Percentiles rank a stretch among this genome's conserved stretches.
Evolutionary conservation across 805 yeast species (phyloP).

Genomic region (Teunomyces barrocoloradensis): DNA sequence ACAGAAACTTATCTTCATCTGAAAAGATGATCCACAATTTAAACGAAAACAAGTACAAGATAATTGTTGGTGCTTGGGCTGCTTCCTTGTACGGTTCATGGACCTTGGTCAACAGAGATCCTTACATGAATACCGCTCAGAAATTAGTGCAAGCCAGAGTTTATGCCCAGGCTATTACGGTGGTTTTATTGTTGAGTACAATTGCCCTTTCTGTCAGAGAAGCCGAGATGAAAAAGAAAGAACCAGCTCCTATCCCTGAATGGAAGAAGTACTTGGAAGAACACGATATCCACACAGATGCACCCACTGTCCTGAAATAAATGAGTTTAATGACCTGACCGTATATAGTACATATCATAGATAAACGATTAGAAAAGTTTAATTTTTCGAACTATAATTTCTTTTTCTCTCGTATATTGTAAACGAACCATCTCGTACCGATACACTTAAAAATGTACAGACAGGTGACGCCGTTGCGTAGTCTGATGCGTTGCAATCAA

Average conservation of each 20-base stretch:
- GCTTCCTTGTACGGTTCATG: constrained; percentile 34
- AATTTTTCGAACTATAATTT: too few species aligned
- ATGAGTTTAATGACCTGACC: neutral
- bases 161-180: constrained; percentile 28
- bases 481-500: too few species aligned
- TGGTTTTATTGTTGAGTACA: constrained; percentile 26
- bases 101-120: constrained; percentile 25
- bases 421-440: too few species aligned
- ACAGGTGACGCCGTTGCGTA: too few species aligned
- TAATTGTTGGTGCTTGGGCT: constrained; percentile 37
- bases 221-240: constrained; percentile 19
- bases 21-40: constrained; percentile 31
- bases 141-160: constrained; percentile 29
- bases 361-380: neutral
- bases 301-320: neutral
- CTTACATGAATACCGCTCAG: constrained; percentile 23
- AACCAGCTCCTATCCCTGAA: constrained; percentile 23
- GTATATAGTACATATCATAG: constrained; percentile 1
- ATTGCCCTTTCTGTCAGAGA: constrained; percentile 24
- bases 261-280: constrained; percentile 16
- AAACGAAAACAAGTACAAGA: constrained; percentile 34
- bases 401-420: too few species aligned
- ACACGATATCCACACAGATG: constrained; percentile 5
- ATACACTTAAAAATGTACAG: too few species aligned
- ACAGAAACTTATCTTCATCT: constrained; percentile 27